phyloP scores from a whole-genome alignment of 257 asterid species.

The Datura wrightii region DNA sequence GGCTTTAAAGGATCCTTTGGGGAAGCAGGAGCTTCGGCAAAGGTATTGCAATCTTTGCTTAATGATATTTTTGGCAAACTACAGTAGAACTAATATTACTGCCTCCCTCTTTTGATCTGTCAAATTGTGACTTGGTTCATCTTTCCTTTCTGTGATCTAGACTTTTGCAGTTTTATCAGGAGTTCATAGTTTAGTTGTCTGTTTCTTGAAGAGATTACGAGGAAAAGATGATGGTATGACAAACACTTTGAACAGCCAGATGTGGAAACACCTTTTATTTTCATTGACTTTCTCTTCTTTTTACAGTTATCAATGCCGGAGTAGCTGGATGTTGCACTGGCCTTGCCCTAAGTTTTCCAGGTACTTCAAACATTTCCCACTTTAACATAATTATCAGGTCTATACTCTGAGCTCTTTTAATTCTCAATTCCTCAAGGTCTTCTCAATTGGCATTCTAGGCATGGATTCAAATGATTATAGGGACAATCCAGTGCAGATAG shows the following conservation, averaged over 20 bases:
- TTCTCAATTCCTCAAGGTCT: neutral
- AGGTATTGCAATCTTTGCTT: constrained; percentile 49
- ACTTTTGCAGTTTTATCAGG: constrained; percentile 91
- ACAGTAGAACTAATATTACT: neutral
- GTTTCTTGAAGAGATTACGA: constrained; percentile 79
- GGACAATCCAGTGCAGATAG: neutral
- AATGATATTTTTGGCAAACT: neutral
- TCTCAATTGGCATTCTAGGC: neutral
- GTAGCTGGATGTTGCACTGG: constrained; percentile 99
- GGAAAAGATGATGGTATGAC: constrained; percentile 90
- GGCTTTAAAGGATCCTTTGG: constrained; percentile 80
- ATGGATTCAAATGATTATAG: neutral
- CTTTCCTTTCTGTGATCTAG: constrained; percentile 43
- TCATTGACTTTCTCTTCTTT: constrained; percentile 25
- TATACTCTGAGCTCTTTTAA: neutral
- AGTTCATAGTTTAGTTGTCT: constrained; percentile 86
- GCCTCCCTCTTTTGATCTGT: neutral
- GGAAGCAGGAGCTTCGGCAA: constrained; percentile 87
- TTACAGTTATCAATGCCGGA: constrained; percentile 85
- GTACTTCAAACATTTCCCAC: constrained; percentile 39
- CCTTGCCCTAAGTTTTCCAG: constrained; percentile 92
- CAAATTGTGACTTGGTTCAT: neutral
- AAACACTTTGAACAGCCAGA: constrained; percentile 18
- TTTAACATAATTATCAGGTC: neutral
- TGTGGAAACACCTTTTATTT: constrained; percentile 10